These are phyloP conservation scores for Grammothele lineata DNA, from an alignment of 768 basidiomycete genomes.

Conservation along the genomic window DNA sequence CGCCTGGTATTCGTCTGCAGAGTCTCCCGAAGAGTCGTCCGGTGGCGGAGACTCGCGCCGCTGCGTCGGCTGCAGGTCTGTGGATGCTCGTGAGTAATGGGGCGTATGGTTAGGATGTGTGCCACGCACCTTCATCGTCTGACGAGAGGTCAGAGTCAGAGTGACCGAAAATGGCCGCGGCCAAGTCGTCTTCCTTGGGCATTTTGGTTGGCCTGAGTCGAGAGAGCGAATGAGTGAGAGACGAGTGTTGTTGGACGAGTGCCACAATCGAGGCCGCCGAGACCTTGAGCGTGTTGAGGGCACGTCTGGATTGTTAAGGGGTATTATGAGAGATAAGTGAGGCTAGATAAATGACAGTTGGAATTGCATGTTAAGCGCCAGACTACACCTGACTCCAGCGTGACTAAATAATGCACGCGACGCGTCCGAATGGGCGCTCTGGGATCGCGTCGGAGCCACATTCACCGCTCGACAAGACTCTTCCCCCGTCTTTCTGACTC, in stretches of 20 bases:
- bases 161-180: conserved; percentile 54
- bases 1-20: conserved; percentile 51
- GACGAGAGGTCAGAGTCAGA: conserved; percentile 82
- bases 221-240: neutral
- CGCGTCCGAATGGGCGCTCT: conserved; percentile 2
- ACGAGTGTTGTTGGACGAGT: too few species aligned
- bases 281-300: too few species aligned
- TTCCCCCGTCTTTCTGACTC: conserved; percentile 1
- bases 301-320: too few species aligned
- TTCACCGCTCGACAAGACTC: neutral
- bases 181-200: conserved; percentile 6
- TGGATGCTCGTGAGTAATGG: conserved; percentile 4
- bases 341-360: too few species aligned
- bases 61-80: conserved; percentile 36
- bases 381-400: neutral
- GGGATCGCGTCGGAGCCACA: too few species aligned
- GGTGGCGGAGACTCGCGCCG: conserved; percentile 30
- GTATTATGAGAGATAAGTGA: too few species aligned
- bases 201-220: neutral
- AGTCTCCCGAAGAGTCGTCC: conserved; percentile 36
- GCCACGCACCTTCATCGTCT: conserved; percentile 53
- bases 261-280: too few species aligned
- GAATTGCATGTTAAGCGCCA: too few species aligned
- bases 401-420: conserved; percentile 14
- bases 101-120: neutral